A percentile compares a stretch with the other conserved stretches of the same genome.
phyloP scores from a whole-genome alignment of 768 basidiomycete genomes.

The Hemileccinum rubropunctum region DNA sequence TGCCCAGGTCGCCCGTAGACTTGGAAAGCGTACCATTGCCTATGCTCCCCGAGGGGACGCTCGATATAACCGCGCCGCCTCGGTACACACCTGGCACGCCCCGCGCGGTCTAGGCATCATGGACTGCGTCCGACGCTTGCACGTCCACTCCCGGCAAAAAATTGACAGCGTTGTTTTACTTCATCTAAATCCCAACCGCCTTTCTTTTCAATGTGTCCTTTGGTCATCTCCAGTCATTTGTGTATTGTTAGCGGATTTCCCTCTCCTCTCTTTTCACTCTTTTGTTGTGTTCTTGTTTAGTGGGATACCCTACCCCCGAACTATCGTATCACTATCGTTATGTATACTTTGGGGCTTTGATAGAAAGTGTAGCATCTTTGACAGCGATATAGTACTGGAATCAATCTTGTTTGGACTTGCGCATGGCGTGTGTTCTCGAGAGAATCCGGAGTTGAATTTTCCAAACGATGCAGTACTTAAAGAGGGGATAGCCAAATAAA shows the following conservation, averaged over 20 bases:
- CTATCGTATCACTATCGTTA: slow-evolving; percentile 20
- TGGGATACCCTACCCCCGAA: slow-evolving; percentile 17
- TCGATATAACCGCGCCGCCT: slow-evolving; percentile 16
- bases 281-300: neutral
- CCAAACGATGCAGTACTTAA: too few relatives aligned
- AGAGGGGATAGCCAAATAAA: too few relatives aligned
- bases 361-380: slow-evolving; percentile 27
- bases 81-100: slow-evolving; percentile 20
- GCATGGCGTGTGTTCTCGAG: too few relatives aligned
- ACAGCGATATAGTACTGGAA: neutral
- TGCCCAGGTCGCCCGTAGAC: slow-evolving; percentile 24
- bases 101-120: slow-evolving; percentile 15
- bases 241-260: slow-evolving; percentile 29
- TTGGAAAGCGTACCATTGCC: slow-evolving; percentile 14
- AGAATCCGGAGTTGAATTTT: too few relatives aligned
- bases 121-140: neutral
- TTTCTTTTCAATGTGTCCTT: neutral
- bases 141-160: neutral
- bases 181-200: neutral
- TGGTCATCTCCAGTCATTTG: slow-evolving; percentile 2
- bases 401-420: neutral
- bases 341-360: slow-evolving; percentile 18
- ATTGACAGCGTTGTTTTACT: neutral
- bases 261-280: neutral
- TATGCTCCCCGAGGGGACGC: slow-evolving; percentile 15